phyloP scores from a whole-genome alignment of 2,329 filamentous ascomycete species.

The Arthroderma uncinatum region DNA sequence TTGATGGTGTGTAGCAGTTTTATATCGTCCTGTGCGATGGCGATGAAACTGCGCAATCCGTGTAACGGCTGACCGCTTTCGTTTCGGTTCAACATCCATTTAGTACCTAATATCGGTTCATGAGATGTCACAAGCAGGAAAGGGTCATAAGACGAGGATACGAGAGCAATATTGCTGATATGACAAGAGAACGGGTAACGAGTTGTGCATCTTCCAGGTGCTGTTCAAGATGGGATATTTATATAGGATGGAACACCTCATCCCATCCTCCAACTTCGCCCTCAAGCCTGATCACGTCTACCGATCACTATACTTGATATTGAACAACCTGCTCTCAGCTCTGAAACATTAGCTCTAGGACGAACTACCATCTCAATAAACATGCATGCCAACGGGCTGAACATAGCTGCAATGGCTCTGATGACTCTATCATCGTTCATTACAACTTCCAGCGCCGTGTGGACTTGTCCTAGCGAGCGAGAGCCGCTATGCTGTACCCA shows the following conservation, averaged over 20 bases:
- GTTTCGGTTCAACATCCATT: not conserved
- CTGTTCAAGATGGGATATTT: not conserved
- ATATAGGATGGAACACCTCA: not conserved
- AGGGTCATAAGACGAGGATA: not conserved
- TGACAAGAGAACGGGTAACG: not conserved
- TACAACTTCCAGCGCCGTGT: conserved; percentile 7
- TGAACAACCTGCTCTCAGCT: not conserved
- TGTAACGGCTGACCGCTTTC: not conserved
- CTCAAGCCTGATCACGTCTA: not conserved
- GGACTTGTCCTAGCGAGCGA: conserved; percentile 15
- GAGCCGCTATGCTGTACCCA: conserved; percentile 12
- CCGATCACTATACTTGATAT: not conserved
- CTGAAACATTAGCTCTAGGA: not conserved
- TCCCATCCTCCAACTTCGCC: not conserved
- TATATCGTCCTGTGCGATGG: not conserved
- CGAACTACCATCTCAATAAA: not conserved
- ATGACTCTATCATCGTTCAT: not conserved
- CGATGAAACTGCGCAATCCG: not conserved
- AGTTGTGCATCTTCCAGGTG: not conserved
- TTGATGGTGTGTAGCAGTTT: not conserved
- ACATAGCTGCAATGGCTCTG: not conserved
- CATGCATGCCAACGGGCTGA: not conserved
- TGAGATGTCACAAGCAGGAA: not conserved
- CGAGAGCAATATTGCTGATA: not conserved
- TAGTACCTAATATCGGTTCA: not conserved